Conservation (phyloP, 1,284 basidiomycete species). For the Heterobasidion annosum region DNA sequence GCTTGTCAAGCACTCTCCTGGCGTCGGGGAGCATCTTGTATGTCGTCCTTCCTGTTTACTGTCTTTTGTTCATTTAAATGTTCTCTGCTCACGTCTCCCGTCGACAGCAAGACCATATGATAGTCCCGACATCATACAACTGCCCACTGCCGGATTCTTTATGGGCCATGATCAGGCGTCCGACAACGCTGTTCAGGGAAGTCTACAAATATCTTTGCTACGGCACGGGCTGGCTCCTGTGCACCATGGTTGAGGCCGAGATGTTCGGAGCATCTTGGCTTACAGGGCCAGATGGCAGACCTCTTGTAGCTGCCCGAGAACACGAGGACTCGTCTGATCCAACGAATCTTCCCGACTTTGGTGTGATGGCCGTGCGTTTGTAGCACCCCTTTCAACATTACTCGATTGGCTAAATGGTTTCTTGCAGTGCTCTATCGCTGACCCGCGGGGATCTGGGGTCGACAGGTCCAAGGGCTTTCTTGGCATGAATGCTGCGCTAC, state of each 20-base stretch:
- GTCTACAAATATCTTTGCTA: slow-evolving; percentile 6
- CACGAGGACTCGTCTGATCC: slow-evolving; percentile 5
- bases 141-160: neutral
- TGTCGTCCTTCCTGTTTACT: neutral
- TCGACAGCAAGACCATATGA: slow-evolving; percentile 4
- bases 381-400: neutral
- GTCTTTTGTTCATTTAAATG: too few species aligned
- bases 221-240: slow-evolving; percentile 8
- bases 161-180: slow-evolving; percentile 6
- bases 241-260: slow-evolving; percentile 6
- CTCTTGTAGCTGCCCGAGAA: neutral
- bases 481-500: slow-evolving; percentile 1
- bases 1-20: neutral
- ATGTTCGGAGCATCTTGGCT: slow-evolving; percentile 7
- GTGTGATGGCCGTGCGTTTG: slow-evolving; percentile 8
- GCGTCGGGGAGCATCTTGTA: slow-evolving; percentile 5
- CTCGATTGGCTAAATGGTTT: too few species aligned
- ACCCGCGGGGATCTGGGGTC: neutral
- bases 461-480: slow-evolving; percentile 6
- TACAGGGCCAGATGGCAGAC: slow-evolving; percentile 2
- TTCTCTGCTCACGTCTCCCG: neutral
- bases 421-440: neutral
- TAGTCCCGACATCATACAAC: slow-evolving; percentile 2
- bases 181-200: slow-evolving; percentile 5
- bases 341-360: slow-evolving; percentile 10